Evolutionary conservation across 495 filamentous ascomycete species (phyloP).

Genomic region (Penicillium crystallinum): DNA sequence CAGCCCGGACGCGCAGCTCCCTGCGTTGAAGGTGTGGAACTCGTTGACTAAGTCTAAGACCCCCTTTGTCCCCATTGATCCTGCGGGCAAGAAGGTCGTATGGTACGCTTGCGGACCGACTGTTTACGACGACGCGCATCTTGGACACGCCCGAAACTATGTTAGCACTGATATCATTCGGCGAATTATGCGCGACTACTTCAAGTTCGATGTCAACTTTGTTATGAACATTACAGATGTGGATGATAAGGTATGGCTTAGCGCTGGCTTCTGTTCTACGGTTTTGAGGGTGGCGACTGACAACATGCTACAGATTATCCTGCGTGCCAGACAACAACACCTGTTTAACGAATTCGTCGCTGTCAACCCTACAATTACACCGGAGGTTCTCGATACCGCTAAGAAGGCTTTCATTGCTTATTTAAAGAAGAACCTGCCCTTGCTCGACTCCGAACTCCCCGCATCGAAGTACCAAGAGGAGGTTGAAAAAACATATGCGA

Average conservation of each 20-base stretch:
- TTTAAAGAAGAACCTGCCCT: conserved; percentile 68
- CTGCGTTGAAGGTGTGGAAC: conserved; percentile 57
- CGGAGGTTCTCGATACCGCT: conserved; percentile 50
- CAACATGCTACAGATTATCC: conserved; percentile 59
- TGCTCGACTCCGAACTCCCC: conserved; percentile 43
- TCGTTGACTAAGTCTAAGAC: conserved; percentile 69
- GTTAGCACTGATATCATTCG: conserved; percentile 89
- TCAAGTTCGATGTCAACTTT: conserved; percentile 79
- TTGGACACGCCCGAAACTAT: conserved; percentile 93
- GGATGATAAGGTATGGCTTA: conserved; percentile 69
- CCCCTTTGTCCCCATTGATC: conserved; percentile 70
- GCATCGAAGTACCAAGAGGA: conserved; percentile 47
- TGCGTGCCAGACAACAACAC: conserved; percentile 72
- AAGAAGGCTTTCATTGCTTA: conserved; percentile 68
- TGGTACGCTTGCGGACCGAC: conserved; percentile 95
- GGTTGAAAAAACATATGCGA: conserved; percentile 57
- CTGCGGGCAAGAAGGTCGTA: conserved; percentile 59
- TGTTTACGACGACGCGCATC: conserved; percentile 85
- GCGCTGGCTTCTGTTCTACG: background rate
- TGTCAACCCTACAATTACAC: conserved; percentile 42
- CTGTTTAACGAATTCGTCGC: conserved; percentile 55
- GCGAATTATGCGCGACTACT: conserved; percentile 80
- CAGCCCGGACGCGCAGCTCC: conserved; percentile 29
- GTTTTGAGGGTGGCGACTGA: conserved; percentile 5
- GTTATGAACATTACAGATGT: conserved; percentile 97